Evolutionary conservation across 176 grass and related monocot species (phyloP), one percentile per base, ranked within the genome.

Genomic region (Elaeis guineensis): DNA sequence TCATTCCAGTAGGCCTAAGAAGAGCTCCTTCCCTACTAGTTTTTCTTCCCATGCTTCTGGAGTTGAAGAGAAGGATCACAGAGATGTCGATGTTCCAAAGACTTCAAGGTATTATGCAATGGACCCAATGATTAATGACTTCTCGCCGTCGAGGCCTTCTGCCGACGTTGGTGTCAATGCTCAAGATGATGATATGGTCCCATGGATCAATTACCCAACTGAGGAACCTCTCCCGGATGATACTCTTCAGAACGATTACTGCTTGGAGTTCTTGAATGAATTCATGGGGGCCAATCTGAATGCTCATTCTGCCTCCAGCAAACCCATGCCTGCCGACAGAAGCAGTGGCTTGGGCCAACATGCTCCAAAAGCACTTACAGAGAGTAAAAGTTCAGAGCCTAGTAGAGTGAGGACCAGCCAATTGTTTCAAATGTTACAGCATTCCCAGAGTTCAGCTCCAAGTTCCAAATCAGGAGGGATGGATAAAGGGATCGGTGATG

Each of bases 141-240:
- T 55, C 17, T 20, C n/a, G 0, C 6, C n/a, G 4, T 55, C 51
- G 14, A 19, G 26, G 8, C 51, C 52, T 20, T 39, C 65, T 17
- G 4, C 49, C 23, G 0, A 25, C 50, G 11, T 16, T 17, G 52
- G 26, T 32, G 25, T 21, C n/a, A 67, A 55, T 55, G 65, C 52
- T 21, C 51, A 49, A 3, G 50, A 63, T 32, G 58, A 72, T 23
- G 70, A 72, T 35, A 59, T 72, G 25, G 59, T 63, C 28, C 51
- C 70, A 11, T 72, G 70, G 70, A 72, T 72, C 49, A 72, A 55
- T 55, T 63, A 62, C 14, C 58, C 58, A 6, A 72, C 62, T 1
- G 58, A 72, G 0, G 70, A 72, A 44, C 14, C 58, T 60, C 49
- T 71, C 16, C 17, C 29, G 19, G 19, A 20, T 19, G 68, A 71